These are phyloP conservation scores for Syzygium syzygioides DNA, from an alignment of 441 rosid species.

Conservation along the genomic window DNA sequence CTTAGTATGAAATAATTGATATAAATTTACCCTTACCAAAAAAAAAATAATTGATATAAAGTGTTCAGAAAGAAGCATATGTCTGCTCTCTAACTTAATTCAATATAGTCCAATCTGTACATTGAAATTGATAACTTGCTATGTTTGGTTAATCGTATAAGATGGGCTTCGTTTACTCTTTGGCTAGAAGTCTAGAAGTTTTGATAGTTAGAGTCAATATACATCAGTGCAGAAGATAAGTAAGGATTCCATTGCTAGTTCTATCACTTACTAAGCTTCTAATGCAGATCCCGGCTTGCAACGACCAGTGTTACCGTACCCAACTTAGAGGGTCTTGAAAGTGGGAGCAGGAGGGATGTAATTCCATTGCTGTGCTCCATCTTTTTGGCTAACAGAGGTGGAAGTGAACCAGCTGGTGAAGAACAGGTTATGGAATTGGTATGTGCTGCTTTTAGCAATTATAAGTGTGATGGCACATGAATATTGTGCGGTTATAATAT, in stretches of 20 bases:
- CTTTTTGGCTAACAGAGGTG: slow-evolving; percentile 76
- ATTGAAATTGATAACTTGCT: neutral
- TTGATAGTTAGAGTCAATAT: neutral
- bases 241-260: neutral
- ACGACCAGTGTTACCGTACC: slow-evolving; percentile 48
- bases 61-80: neutral
- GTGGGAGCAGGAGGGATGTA: slow-evolving; percentile 43
- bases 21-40: no score
- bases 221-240: neutral
- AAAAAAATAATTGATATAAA: neutral
- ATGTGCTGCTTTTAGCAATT: slow-evolving; percentile 21
- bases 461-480: neutral
- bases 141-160: neutral
- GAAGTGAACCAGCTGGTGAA: slow-evolving; percentile 57
- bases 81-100: neutral
- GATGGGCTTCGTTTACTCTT: neutral
- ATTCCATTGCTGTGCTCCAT: slow-evolving; percentile 83
- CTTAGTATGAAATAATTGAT: neutral
- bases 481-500: neutral
- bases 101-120: neutral
- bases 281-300: slow-evolving; percentile 77
- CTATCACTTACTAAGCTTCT: neutral
- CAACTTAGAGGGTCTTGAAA: slow-evolving; percentile 40
- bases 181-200: neutral
- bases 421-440: slow-evolving; percentile 54